Base-by-base conservation (phyloP, 1,139 yeast species). In the Yamadazyma taylorii region DNA sequence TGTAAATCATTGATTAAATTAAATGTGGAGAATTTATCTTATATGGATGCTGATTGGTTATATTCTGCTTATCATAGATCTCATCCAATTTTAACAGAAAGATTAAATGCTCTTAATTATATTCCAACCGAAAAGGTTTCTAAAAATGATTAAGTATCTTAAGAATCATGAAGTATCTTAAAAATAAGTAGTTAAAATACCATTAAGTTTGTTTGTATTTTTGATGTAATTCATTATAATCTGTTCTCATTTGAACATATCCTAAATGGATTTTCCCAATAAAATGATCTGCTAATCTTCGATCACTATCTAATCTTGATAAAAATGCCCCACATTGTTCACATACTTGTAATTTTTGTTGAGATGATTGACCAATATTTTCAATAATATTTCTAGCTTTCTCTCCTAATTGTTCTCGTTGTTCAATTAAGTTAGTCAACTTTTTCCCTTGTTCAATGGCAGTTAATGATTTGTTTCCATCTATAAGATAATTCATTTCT, bases 301-400 rank as follows among this genome's bases (percentile, higher is more conserved):
- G 70, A 58, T 90, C 97, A 45, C 85, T 87, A 58, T 92, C 98
- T 40, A 89, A 67, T 42, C 95, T 69, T 4, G 96, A 86, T 38
- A 92, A 67, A 56, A 84, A 88, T 0, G 96, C 96, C 0, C 96
- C 97, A 63, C 98, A 92, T 2, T 80, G 81, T 48, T 80, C 86
- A 62, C 98, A 92, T 0, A 88, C 95, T 58, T 89, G 97, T 35
- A 90, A 68, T 55, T 86, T 86, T 52, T 90, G 97, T 54, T 86
- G 95, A 1, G 95, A 87, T 4, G 90, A 78, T 47, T 86, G 95
- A 1, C 95, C 95, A 5, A 84, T 76, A 48, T 80, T 83, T 41
- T 87, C 96, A 7, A 85, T 75, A 2, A 85, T 63, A 24, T 63
- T 69, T 31, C 85, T 63, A 9, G 87, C 81, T 32, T 68, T 68